Evolutionary conservation across 2,329 filamentous ascomycete genomes (phyloP), one percentile per base, ranked within the genome.

Genomic region (Pyrenophora teres): DNA sequence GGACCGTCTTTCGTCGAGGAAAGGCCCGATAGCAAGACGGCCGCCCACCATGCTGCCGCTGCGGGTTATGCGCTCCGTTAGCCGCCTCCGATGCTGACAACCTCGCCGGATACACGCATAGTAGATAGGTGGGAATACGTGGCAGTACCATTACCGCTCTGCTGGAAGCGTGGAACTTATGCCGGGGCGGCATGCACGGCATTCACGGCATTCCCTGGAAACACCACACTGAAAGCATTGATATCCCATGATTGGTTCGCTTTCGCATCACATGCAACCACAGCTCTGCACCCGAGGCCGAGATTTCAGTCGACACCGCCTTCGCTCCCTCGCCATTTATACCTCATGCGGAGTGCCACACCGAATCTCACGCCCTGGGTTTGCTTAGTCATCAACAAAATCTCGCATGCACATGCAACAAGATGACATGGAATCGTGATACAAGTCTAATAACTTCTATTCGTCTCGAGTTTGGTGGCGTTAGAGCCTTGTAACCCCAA

Each of bases 1-100:
- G 30, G 23, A 25, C 6, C 16, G 27, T 35, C 43, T 38, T 50
- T 36, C 46, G 45, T 36, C 40, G 46, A 43, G 16, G 30, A 40
- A 23, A 43, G 36, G 30, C 35, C 50, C 50, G 50, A 39, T 52
- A 47, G 43, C 40, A 45, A 31, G 27, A 10, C 27, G 27, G 3
- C 25, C 9, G 6, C 27, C 40, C 25, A 27, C 46, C 35, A 18
- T 40, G 40, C 33, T 36, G 21, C 46, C 46, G 30, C 18, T 39
- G 44, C 36, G 18, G 27, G 27, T 12, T 30, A 5, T 30, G 27
- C 27, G 27, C 27, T 30, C 10, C 27, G 27, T 30, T 30, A 30
- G 27, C 27, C 27, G 27, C 27, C 12, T 30, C 27, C 27, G 27
- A 15, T 15, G 15, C 15, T 15, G 15, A 15, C 15, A 15, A 15